Percentiles rank a stretch among this genome's conserved stretches.
Evolutionary conservation across 441 rosid species (phyloP).

Genomic region (Syzygium malaccense): DNA sequence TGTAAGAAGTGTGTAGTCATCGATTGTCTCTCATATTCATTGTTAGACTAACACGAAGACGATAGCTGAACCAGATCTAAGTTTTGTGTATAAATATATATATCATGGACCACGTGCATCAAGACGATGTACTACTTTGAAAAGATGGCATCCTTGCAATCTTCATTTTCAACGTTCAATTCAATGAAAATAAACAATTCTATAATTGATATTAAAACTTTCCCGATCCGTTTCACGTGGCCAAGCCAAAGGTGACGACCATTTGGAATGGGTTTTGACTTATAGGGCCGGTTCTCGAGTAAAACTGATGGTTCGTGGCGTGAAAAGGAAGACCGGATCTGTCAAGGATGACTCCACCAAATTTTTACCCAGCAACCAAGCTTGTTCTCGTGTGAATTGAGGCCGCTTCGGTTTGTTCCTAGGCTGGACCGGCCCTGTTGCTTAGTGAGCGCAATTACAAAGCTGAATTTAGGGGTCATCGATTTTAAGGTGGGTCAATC

Average conservation of each 20-base stretch:
- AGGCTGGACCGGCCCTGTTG: accelerated
- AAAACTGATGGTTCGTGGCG: not conserved
- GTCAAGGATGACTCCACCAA: accelerated
- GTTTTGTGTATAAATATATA: not conserved
- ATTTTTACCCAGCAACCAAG: accelerated
- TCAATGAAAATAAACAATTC: not conserved
- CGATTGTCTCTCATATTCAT: not conserved
- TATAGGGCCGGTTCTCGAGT: not conserved
- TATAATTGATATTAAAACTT: too few species aligned
- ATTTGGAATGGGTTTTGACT: not conserved
- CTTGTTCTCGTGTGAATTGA: accelerated
- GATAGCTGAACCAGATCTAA: not conserved
- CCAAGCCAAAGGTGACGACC: too few species aligned
- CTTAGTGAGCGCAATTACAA: accelerated
- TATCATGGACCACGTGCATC: not conserved
- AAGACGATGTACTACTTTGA: accelerated
- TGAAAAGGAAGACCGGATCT: accelerated
- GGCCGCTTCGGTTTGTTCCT: accelerated
- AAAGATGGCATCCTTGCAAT: not conserved
- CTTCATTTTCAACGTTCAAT: not conserved
- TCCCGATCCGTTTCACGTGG: not conserved
- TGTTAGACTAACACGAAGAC: not conserved
- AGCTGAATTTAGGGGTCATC: not conserved
- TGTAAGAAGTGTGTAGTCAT: not conserved
- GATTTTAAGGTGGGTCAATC: too few species aligned